Conservation (phyloP, 371 early-diverging fungal species). For the Apophysomyces variabilis region DNA sequence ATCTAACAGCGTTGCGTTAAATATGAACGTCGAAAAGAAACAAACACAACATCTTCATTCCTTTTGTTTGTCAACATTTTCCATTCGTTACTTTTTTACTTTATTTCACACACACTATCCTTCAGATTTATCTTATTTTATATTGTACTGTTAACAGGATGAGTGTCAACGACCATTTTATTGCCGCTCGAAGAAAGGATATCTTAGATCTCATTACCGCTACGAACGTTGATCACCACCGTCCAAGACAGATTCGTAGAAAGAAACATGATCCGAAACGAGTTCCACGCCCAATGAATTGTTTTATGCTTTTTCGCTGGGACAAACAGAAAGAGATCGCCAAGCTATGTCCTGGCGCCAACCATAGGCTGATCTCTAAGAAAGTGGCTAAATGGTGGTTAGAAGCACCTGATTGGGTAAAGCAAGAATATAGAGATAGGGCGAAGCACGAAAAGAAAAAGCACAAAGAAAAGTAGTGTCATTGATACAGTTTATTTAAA, state of each 20-base stretch:
- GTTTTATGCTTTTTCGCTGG: constrained; percentile 4
- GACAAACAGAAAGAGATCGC: constrained; percentile 10
- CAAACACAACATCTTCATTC: not conserved
- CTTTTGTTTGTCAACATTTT: not conserved
- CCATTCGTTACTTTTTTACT: not conserved
- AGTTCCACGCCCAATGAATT: constrained; percentile 10
- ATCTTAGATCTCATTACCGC: not conserved
- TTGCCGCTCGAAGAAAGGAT: not conserved
- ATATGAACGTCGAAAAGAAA: constrained; percentile 1
- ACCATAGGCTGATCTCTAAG: constrained; percentile 1
- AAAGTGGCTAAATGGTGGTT: not conserved
- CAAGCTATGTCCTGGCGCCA: constrained; percentile 5
- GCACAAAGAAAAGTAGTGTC: not conserved
- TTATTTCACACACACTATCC: not conserved
- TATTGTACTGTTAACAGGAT: not conserved
- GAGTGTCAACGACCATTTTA: not conserved
- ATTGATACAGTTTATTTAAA: not conserved
- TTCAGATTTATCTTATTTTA: too few species aligned
- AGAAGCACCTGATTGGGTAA: not conserved
- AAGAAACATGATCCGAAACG: not conserved
- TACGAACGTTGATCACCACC: not conserved
- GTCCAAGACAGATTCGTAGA: not conserved
- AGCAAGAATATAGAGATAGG: constrained; percentile 11
- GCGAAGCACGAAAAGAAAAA: not conserved
- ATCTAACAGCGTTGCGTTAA: constrained; percentile 1